A percentile compares a stretch with the other conserved stretches of the same genome.
Evolutionary conservation across 192 early-diverging fungal genomes (phyloP).

Genomic region (Coemansia sp.): DNA sequence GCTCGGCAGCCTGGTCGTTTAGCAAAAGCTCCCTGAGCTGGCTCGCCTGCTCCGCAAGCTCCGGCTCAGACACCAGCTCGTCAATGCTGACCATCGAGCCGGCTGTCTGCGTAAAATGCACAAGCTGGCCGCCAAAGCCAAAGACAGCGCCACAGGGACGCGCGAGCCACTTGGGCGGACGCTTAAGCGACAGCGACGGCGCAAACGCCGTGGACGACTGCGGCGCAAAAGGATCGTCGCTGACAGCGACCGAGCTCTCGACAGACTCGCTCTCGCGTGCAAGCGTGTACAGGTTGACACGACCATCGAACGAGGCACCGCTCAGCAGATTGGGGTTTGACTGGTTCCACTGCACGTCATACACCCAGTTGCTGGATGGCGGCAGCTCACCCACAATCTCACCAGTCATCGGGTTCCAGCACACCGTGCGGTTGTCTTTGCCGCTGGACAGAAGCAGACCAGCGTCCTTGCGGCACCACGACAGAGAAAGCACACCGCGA

Average conservation of each 20-base stretch:
- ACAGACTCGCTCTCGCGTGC: conserved; percentile 45
- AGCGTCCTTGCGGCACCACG: conserved; percentile 94
- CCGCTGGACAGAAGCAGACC: conserved; percentile 90
- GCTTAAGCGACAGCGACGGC: conserved; percentile 64
- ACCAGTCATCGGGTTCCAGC: conserved; percentile 85
- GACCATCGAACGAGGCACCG: conserved; percentile 92
- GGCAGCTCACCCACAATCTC: conserved; percentile 90
- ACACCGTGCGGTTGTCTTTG: conserved; percentile 92
- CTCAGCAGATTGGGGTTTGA: conserved; percentile 89
- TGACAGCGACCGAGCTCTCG: conserved; percentile 9
- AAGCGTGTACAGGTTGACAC: conserved; percentile 81
- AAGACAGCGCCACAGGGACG: conserved; percentile 83
- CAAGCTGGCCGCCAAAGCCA: conserved; percentile 89
- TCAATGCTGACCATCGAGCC: conserved; percentile 58
- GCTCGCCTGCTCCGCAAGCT: conserved; percentile 64
- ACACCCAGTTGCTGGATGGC: conserved; percentile 86
- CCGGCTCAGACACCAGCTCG: conserved; percentile 71
- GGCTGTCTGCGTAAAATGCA: conserved; percentile 63
- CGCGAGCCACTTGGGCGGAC: conserved; percentile 94
- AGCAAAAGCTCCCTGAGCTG: conserved; percentile 74
- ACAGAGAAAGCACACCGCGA: conserved; percentile 87
- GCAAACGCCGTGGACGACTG: conserved; percentile 38
- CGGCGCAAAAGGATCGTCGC: conserved; percentile 78
- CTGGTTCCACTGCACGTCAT: conserved; percentile 95
- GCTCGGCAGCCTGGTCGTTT: conserved; percentile 54